Evolutionary conservation across 1,139 yeast species (phyloP), one percentile per base, ranked within the genome.

Genomic region (Meyerozyma elateridarum): DNA sequence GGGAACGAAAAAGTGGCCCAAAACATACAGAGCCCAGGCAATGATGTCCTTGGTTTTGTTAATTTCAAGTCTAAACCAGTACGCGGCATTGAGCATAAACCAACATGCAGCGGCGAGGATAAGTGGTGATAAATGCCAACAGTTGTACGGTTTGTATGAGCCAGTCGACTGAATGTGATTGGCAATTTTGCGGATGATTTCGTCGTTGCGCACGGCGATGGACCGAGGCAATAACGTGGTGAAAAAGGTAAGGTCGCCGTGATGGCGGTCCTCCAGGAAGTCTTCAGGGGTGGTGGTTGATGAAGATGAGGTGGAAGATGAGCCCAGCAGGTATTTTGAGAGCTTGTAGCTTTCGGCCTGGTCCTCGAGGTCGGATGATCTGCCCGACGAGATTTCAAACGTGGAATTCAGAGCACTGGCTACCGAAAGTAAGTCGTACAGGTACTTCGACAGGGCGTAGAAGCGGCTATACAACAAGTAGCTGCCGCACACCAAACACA

Each of bases 11-110:
- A 79, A 61, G 50, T 79, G 87, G 25, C 76, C 64, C 18, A 79
- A 49, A 9, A 79, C 83, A 47, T 79, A 79, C 21, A 76, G 73
- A 29, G 66, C 51, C 80, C 83, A 76, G 2, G 85, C 79, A 19
- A 66, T 35, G 15, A 76, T 39, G 48, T 79, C 85, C 42, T 72
- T 67, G 33, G 45, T 43, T n/a, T 51, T 44, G 32, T 40, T 36
- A 20, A 54, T 39, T 8, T 64, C 56, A 25, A 52, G 51, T 15
- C 65, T 57, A 32, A 66, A 53, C 31, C 49, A 46, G 40, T 67
- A 64, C 25, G 49, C 66, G 2, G 66, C 7, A 45, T 73, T 74
- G 25, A 71, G 52, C 0, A 63, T 16, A 13, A 64, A 40, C 75
- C 76, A 70, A 24, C 62, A 50, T 5, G 42, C 19, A 2, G 52